Percentiles rank a stretch among this genome's conserved stretches.
phyloP scores from a whole-genome alignment of 1,284 basidiomycete genomes.

The Marasmius oreades region DNA sequence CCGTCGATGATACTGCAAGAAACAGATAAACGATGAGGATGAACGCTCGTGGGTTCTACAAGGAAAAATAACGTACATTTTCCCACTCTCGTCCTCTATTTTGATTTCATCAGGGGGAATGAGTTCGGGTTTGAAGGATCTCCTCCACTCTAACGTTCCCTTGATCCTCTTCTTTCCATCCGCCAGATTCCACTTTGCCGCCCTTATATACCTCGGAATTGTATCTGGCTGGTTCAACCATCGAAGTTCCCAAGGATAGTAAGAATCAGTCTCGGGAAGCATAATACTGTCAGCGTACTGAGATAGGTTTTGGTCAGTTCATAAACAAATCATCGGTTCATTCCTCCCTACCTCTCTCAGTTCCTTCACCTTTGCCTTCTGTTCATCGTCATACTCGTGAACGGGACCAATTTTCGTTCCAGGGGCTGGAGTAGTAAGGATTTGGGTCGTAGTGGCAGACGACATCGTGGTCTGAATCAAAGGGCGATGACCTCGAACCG shows the following conservation, averaged over 20 bases:
- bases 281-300: conserved; percentile 65
- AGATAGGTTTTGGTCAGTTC: conserved; percentile 1
- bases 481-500: not conserved
- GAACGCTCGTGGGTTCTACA: too few species aligned
- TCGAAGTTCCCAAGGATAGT: conserved; percentile 70
- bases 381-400: conserved; percentile 60
- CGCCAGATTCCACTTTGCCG: conserved; percentile 76
- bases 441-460: conserved; percentile 11
- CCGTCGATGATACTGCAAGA: conserved; percentile 67
- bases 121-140: conserved; percentile 79
- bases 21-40: not conserved
- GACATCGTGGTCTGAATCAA: not conserved
- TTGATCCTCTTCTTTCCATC: conserved; percentile 78
- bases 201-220: conserved; percentile 78
- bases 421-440: conserved; percentile 30
- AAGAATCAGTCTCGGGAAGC: conserved; percentile 65
- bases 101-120: conserved; percentile 76
- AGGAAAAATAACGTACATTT: conserved; percentile 81
- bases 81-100: conserved; percentile 79
- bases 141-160: conserved; percentile 76
- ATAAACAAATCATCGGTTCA: too few species aligned
- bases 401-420: conserved; percentile 47
- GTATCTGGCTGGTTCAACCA: conserved; percentile 76
- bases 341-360: conserved; percentile 51
- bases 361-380: conserved; percentile 54